A percentile compares a stretch with the other conserved stretches of the same genome.
Conservation (phyloP, 148 eudicot species). For the Bassia scoparia region DNA sequence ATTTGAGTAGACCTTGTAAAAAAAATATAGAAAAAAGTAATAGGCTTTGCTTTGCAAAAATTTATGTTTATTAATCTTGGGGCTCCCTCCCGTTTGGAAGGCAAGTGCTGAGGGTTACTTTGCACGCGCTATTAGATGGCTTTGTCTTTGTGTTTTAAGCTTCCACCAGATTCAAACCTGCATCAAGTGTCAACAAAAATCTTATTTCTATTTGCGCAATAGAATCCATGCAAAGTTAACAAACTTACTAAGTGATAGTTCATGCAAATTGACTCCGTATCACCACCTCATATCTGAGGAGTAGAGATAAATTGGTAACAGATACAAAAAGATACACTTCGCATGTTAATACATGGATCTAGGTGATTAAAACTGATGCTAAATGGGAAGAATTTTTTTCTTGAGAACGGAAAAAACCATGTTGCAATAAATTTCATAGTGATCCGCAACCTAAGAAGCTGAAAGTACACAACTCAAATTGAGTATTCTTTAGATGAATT, state of each 20-base stretch:
- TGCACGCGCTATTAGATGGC: too few species aligned
- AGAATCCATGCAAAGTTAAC: not conserved
- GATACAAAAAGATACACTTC: not conserved
- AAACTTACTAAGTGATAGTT: not conserved
- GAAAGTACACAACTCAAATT: too few species aligned
- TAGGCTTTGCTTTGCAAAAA: too few species aligned
- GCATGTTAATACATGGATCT: not conserved
- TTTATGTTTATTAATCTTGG: too few species aligned
- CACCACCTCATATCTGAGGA: not conserved
- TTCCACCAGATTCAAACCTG: slow-evolving; percentile 19
- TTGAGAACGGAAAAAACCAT: not conserved
- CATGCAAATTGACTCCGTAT: not conserved
- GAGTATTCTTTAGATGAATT: not conserved
- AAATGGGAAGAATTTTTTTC: not conserved
- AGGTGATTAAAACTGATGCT: not conserved
- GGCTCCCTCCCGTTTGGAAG: too few species aligned
- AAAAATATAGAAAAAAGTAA: too few species aligned
- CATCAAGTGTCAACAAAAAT: not conserved
- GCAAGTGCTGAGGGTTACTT: too few species aligned
- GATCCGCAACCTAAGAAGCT: too few species aligned
- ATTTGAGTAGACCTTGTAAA: too few species aligned
- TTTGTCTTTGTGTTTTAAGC: slow-evolving; percentile 4
- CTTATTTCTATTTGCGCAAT: too few species aligned
- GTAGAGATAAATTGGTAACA: not conserved
- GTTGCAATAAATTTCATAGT: too few species aligned